Base-by-base conservation (phyloP, 306 rosid species). In the Cucurbita maxima region DNA sequence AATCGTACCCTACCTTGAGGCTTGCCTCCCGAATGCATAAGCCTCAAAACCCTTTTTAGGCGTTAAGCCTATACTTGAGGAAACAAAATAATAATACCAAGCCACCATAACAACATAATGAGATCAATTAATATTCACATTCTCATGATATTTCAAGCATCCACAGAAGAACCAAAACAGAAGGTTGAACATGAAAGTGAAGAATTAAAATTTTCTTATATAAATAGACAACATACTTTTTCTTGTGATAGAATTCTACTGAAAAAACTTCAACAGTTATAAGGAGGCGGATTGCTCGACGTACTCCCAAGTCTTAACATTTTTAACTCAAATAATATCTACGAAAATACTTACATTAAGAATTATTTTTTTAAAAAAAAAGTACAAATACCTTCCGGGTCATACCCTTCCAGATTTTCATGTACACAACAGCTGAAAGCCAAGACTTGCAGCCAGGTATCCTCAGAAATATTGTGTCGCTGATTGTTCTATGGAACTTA, bases 381-480 rank as follows among this genome's bases (percentile, higher is more conserved):
- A 30, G 34, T 71, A 79, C 37, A 59, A 77, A 68, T 91, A 94
- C 99, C 99, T 91, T 87, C 96, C 47, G 92, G 92, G 82, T 95
- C 99, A 82, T 95, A 95, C 61, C 96, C 95, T 63, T 88, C 92
- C 85, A 95, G 80, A 86, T 76, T 89, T 81, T 95, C 96, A 19
- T 84, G 96, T 11, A 90, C 96, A 81, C 92, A 85, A 78, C 89
- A 81, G 83, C 97, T 95, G 81, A 95, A 95, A 83, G 99, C 92
- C 66, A 95, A 82, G 72, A 91, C 97, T 85, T 95, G 99, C 79
- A 79, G 83, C 99, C 99, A 95, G 14, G 97, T 91, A 84, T 95
- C 99, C 84, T 95, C 96, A 3, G 96, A 88, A 79, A 95, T 91
- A 85, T 91, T 95, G 85, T 91, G 86, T 58, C 99, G 88, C 76